Base-by-base conservation (phyloP, 371 early-diverging fungal species). In the Fennellomyces sp. region DNA sequence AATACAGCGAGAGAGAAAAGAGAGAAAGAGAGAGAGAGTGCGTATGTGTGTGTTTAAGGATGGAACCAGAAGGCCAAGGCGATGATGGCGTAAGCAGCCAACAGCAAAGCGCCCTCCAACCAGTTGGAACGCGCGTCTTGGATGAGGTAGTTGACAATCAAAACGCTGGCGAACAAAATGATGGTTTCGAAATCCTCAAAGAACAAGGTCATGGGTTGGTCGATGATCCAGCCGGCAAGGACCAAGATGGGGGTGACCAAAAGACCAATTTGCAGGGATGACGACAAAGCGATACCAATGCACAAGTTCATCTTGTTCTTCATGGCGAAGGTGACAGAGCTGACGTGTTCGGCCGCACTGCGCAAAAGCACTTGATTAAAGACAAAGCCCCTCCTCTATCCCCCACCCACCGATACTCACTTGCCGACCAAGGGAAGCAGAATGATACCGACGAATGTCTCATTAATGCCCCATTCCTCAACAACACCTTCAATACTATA, bases 281-380 rank as follows among this genome's bases (percentile, higher is more conserved):
- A 92, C 0, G 95, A 95, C 11, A 96, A 71, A n/a, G 96, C 94
- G 55, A 96, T 89, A 28, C 90, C 88, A 47, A 97, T 82, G 10
- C 90, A 82, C 41, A 94, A 72, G 55, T 96, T 94, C 93, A 96
- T 94, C 76, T 95, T 94, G 83, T 96, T 85, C 63, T 91, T 86
- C 71, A 91, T 82, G 1, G 97, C 94, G 38, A 90, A 87, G 5
- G 89, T 87, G 26, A 94, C 89, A 1, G 94, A 92, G 27, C 90
- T 90, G 35, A 91, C 87, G 71, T 96, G 94, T 41, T 81, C 81
- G 21, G 81, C 81, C 23, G 41, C 60, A 15, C 74, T 77, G n/a
- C n/a, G n/a, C n/a, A n/a, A n/a, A n/a, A n/a, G n/a, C n/a, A n/a
- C n/a, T n/a, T n/a, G n/a, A n/a, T n/a, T n/a, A n/a, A n/a, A n/a